phyloP scores from a whole-genome alignment of 2,329 filamentous ascomycete species.

The Colletotrichum tropicicola region DNA sequence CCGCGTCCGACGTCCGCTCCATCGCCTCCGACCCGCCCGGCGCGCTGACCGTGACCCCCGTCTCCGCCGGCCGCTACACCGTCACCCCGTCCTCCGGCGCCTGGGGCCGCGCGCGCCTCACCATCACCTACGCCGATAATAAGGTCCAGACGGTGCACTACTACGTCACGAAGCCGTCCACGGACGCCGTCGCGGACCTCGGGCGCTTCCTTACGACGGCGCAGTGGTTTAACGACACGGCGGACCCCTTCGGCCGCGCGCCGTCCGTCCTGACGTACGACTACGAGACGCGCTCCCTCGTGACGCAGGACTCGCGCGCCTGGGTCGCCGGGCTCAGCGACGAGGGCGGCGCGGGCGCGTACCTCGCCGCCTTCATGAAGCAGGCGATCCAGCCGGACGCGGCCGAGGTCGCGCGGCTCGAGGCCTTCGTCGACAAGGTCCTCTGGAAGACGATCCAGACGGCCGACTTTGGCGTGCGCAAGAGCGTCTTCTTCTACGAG shows the following conservation, averaged over 20 bases:
- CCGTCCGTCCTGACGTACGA: constrained; percentile 68
- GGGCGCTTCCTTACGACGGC: constrained; percentile 62
- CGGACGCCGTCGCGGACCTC: constrained; percentile 53
- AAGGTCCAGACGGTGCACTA: constrained; percentile 64
- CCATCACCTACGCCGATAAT: constrained; percentile 55
- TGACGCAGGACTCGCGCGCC: constrained; percentile 57
- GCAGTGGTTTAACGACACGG: constrained; percentile 59
- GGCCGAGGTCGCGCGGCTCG: constrained; percentile 59
- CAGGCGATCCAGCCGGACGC: constrained; percentile 58
- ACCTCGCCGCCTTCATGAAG: constrained; percentile 63
- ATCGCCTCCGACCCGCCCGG: constrained; percentile 48
- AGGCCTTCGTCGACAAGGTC: constrained; percentile 60
- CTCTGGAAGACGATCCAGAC: constrained; percentile 59
- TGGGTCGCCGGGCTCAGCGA: constrained; percentile 70
- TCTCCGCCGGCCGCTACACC: constrained; percentile 40
- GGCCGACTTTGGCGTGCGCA: constrained; percentile 55
- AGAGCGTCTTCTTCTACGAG: constrained; percentile 67
- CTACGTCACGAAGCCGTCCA: constrained; percentile 57
- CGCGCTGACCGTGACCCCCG: constrained; percentile 43
- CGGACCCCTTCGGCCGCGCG: constrained; percentile 62
- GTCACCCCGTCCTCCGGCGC: constrained; percentile 50
- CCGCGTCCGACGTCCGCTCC: constrained; percentile 47
- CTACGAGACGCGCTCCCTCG: constrained; percentile 51
- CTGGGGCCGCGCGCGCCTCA: constrained; percentile 60
- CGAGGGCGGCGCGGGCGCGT: constrained; percentile 65